Base-by-base conservation (phyloP, 805 yeast genomes). In the Limtongia smithiae region DNA sequence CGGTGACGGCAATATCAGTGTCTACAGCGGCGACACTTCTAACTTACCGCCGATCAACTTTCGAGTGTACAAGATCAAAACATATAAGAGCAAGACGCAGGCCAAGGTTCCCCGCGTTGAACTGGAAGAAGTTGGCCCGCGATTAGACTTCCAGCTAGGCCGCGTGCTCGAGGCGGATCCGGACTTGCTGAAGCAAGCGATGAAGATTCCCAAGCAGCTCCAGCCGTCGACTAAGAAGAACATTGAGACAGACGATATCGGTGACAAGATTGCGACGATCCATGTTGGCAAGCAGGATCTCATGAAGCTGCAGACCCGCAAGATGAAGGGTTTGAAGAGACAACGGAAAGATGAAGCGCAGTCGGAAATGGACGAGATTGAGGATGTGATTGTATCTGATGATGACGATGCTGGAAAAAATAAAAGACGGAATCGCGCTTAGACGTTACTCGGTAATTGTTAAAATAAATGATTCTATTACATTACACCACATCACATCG, bases 211-310 rank as follows among this genome's bases (percentile, higher is more conserved):
- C 52, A 86, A 75, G 69, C 91, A 86, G 72, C 73, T 89, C 61
- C 86, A 82, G 64, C 79, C 87, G 45, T 87, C 79, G 74, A 80
- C 78, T 51, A 83, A 82, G 78, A 93, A 93, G 87, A 93, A 93
- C 65, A 82, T 93, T 46, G 83, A 83, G 55, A 79, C 82, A 39
- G 97, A 93, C 67, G 63, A 75, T 48, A 78, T 93, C 85, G 98
- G 98, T 72, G 98, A 93, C 69, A 88, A 91, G 80, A 77, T 93
- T 54, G 98, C 97, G 62, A 85, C 91, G 71, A 81, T 93, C 63
- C 98, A 93, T 67, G 85, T 93, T 70, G 97, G 96, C 71, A 82
- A 82, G 68, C 98, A 93, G 75, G 97, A 93, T 68, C 75, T 93
- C 68, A 76, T 79, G 65, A 83, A 83, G 68, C 69, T 93, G 66